These are phyloP conservation scores for Tolypocladium ovalisporum DNA, from an alignment of 2,329 filamentous ascomycete genomes.

Conservation along the genomic window DNA sequence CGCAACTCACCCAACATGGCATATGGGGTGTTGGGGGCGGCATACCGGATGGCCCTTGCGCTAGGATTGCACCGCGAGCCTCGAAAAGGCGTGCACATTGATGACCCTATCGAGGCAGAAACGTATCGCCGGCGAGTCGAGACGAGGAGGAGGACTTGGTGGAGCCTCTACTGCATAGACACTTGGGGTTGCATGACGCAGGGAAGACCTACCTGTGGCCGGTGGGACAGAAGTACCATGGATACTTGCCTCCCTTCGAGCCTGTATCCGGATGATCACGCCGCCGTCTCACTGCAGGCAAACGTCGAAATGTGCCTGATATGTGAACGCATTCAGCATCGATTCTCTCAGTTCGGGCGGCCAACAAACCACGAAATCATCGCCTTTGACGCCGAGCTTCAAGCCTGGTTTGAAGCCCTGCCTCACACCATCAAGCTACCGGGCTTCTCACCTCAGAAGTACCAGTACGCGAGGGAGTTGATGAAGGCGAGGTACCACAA, in stretches of 20 bases:
- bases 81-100: neutral
- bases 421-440: constrained; percentile 10
- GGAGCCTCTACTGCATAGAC: constrained; percentile 63
- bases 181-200: constrained; percentile 64
- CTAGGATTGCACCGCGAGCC: constrained; percentile 59
- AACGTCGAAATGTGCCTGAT: constrained; percentile 18
- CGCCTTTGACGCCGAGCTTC: constrained; percentile 15
- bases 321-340: constrained; percentile 17
- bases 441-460: constrained; percentile 11
- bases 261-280: constrained; percentile 12
- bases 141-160: constrained; percentile 45
- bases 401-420: constrained; percentile 13
- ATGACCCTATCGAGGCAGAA: neutral
- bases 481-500: constrained; percentile 19
- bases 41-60: constrained; percentile 63
- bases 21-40: constrained; percentile 60
- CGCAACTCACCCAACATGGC: constrained; percentile 69
- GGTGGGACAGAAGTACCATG: constrained; percentile 19
- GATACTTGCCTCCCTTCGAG: constrained; percentile 14
- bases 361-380: constrained; percentile 13
- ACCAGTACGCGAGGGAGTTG: constrained; percentile 16
- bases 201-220: constrained; percentile 52
- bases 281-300: constrained; percentile 12
- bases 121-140: constrained; percentile 1
- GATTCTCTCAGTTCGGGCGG: constrained; percentile 15